Conservation (phyloP, 192 early-diverging fungal species). For the Umbelopsis ramanniana region DNA sequence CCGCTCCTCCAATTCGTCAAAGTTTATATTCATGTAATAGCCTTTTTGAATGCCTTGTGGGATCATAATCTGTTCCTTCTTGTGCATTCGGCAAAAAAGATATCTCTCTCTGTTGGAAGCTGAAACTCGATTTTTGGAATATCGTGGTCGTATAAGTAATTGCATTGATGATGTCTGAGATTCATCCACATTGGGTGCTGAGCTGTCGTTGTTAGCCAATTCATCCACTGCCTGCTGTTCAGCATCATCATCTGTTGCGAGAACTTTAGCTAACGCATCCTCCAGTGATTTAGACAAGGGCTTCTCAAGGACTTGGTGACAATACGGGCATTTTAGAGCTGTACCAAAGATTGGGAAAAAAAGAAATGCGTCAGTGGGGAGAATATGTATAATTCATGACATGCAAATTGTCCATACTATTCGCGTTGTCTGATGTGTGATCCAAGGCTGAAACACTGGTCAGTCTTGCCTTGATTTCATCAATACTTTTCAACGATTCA, state of each 20-base stretch:
- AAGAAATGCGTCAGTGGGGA: not conserved
- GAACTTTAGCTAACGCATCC: not conserved
- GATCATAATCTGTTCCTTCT: conserved; percentile 39
- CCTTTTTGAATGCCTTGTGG: conserved; percentile 43
- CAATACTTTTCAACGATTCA: not conserved
- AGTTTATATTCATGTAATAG: conserved; percentile 47
- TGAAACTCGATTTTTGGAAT: not conserved
- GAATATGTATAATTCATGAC: not conserved
- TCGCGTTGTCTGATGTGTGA: not conserved
- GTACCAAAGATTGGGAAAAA: not conserved
- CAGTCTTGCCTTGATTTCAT: conserved; percentile 12
- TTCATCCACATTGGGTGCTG: not conserved
- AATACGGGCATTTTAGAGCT: conserved; percentile 18
- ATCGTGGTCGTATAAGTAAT: conserved; percentile 3
- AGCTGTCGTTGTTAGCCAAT: not conserved
- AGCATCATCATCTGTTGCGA: not conserved
- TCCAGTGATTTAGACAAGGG: conserved; percentile 12
- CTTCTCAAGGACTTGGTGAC: conserved; percentile 10
- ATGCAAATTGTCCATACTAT: not conserved
- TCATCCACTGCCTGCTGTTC: not conserved
- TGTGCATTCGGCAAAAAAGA: conserved; percentile 52
- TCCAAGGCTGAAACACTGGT: conserved; percentile 6
- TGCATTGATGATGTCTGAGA: conserved; percentile 1
- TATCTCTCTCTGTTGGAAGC: conserved; percentile 21
- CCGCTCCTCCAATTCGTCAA: conserved; percentile 34